Conservation (phyloP, 2,329 filamentous ascomycete genomes). For the Lanzia echinophila region DNA sequence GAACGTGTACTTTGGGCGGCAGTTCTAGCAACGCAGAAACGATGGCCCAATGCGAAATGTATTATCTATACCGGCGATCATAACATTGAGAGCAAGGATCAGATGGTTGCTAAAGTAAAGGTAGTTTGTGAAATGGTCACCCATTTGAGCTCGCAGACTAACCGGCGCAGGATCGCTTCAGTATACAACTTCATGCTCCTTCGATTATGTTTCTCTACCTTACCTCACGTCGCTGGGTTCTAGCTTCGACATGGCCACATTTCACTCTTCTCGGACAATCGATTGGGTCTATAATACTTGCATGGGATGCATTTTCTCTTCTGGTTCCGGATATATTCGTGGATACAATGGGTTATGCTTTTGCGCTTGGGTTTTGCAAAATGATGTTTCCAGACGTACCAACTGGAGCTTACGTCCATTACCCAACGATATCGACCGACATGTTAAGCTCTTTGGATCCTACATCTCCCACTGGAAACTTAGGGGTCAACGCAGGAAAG, state of each 20-base stretch:
- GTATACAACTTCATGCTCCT: conserved; percentile 79
- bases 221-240: conserved; percentile 77
- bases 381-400: conserved; percentile 74
- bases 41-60: conserved; percentile 83
- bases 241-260: conserved; percentile 79
- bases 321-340: conserved; percentile 90
- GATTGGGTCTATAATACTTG: conserved; percentile 77
- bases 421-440: conserved; percentile 95
- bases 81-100: conserved; percentile 66
- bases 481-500: conserved; percentile 77
- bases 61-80: conserved; percentile 95
- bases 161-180: conserved; percentile 65
- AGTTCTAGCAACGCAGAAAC: conserved; percentile 79
- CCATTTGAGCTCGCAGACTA: conserved; percentile 2
- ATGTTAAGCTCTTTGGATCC: conserved; percentile 84
- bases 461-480: conserved; percentile 46
- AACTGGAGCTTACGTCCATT: conserved; percentile 92
- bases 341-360: conserved; percentile 98
- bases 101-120: conserved; percentile 72
- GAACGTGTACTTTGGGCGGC: conserved; percentile 96
- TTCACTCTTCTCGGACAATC: conserved; percentile 95
- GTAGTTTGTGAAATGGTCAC: conserved; percentile 33
- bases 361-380: conserved; percentile 75
- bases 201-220: conserved; percentile 87
- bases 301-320: conserved; percentile 87